A percentile compares a stretch with the other conserved stretches of the same genome.
Conservation (phyloP, 1,284 basidiomycete species). For the Ganoderma lingzhi region DNA sequence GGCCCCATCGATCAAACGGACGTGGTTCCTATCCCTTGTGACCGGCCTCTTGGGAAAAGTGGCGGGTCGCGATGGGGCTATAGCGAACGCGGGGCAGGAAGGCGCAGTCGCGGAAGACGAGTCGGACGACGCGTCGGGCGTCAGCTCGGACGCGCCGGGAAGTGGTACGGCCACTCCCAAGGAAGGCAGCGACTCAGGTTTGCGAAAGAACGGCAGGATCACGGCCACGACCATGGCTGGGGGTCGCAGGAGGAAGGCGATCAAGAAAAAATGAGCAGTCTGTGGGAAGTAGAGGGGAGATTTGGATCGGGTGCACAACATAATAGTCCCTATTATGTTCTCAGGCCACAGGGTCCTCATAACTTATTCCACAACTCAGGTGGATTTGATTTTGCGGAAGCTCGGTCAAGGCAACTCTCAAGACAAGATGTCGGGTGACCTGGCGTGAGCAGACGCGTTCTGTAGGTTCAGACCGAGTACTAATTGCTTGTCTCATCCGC, state of each 20-base stretch:
- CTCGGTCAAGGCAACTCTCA: too few species aligned
- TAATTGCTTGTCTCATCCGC: too few species aligned
- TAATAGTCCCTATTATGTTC: neutral
- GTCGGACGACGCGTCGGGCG: conserved; percentile 45
- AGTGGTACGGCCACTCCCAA: conserved; percentile 52
- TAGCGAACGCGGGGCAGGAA: conserved; percentile 34
- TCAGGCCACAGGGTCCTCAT: neutral
- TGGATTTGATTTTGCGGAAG: neutral
- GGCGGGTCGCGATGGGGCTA: conserved; percentile 35
- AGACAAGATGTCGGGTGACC: neutral
- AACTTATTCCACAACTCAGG: conserved; percentile 1
- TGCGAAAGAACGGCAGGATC: conserved; percentile 35
- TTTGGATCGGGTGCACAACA: neutral
- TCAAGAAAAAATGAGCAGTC: conserved; percentile 41
- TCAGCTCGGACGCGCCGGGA: conserved; percentile 45
- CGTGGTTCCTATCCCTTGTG: conserved; percentile 59
- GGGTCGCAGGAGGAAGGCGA: conserved; percentile 65
- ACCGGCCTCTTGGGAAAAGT: conserved; percentile 44
- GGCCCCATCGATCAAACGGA: conserved; percentile 54
- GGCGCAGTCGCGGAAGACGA: conserved; percentile 36
- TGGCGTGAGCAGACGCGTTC: neutral
- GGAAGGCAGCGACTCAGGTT: conserved; percentile 31
- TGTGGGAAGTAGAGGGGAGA: neutral
- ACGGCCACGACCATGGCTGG: conserved; percentile 59
- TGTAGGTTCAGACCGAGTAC: neutral